Conservation (phyloP, 148 eudicot species). For the Chenopodium suecicum region DNA sequence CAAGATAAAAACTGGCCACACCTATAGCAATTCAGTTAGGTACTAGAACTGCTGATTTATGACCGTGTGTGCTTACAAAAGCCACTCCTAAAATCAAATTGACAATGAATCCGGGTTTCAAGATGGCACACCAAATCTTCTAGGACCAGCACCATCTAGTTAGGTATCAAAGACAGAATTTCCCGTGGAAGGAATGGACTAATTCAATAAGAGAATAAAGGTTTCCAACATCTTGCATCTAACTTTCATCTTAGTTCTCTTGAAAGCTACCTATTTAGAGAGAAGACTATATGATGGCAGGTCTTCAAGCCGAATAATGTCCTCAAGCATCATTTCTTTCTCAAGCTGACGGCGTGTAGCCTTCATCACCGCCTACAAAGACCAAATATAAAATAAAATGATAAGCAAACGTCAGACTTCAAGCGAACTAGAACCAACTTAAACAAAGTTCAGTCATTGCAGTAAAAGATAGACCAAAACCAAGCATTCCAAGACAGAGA, state of each 20-base stretch:
- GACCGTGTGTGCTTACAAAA: conserved; percentile 18
- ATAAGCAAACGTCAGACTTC: conserved; percentile 10
- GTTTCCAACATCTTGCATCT: conserved; percentile 17
- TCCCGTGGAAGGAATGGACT: conserved; percentile 15
- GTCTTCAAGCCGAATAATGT: conserved; percentile 72
- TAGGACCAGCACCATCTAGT: conserved; percentile 17
- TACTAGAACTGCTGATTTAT: conserved; percentile 16
- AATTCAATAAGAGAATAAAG: conserved; percentile 14
- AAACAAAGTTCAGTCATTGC: neutral
- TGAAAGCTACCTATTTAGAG: conserved; percentile 36
- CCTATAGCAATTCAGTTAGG: conserved; percentile 12
- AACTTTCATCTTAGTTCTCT: conserved; percentile 15
- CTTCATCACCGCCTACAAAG: conserved; percentile 83
- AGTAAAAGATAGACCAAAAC: neutral
- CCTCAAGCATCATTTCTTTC: conserved; percentile 76
- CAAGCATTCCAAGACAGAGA: neutral
- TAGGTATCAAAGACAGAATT: conserved; percentile 15
- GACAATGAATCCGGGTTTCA: conserved; percentile 12
- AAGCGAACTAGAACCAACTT: neutral
- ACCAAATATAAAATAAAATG: neutral
- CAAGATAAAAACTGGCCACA: neutral
- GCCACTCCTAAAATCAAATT: conserved; percentile 23
- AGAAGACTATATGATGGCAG: conserved; percentile 80
- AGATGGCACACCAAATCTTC: conserved; percentile 18
- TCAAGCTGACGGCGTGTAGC: conserved; percentile 92